A percentile compares a stretch with the other conserved stretches of the same genome.
Evolutionary conservation across 1,284 basidiomycete genomes (phyloP).

Genomic region (Ceratobasidium sp.): DNA sequence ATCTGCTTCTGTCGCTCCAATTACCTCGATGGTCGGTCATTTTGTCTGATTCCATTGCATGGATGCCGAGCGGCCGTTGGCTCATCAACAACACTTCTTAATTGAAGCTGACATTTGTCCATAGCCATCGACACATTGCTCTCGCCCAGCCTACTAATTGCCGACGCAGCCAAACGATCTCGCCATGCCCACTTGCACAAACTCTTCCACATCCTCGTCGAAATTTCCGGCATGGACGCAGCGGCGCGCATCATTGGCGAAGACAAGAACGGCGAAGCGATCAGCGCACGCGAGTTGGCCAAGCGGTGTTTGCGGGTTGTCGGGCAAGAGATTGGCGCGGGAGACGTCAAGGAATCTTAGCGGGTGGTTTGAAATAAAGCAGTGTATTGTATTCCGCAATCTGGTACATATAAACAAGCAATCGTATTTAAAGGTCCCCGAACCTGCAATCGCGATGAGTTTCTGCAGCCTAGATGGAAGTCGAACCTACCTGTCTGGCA

Average conservation of each 20-base stretch:
- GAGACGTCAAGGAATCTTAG: not conserved
- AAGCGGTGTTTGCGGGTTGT: constrained; percentile 73
- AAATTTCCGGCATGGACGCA: constrained; percentile 61
- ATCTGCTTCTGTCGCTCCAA: not conserved
- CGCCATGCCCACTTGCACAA: constrained; percentile 82
- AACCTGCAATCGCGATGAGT: not conserved
- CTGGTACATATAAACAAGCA: constrained; percentile 13
- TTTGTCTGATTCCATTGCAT: not conserved
- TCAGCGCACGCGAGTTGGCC: constrained; percentile 71
- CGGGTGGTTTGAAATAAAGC: not conserved
- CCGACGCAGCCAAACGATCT: constrained; percentile 73
- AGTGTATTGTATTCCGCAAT: constrained; percentile 6
- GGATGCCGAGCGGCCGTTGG: not conserved
- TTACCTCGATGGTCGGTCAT: not conserved
- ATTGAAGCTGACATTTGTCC: constrained; percentile 1
- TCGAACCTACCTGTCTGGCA: constrained; percentile 75
- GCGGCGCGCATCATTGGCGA: constrained; percentile 45
- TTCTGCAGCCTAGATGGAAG: not conserved
- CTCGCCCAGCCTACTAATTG: constrained; percentile 60
- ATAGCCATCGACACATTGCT: constrained; percentile 56
- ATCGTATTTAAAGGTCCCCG: constrained; percentile 5
- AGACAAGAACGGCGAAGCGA: constrained; percentile 51
- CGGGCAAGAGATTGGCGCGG: constrained; percentile 70
- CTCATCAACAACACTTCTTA: not conserved
- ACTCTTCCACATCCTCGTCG: constrained; percentile 78